Conservation (phyloP, 371 early-diverging fungal genomes). For the Chytridium lagenaria region DNA sequence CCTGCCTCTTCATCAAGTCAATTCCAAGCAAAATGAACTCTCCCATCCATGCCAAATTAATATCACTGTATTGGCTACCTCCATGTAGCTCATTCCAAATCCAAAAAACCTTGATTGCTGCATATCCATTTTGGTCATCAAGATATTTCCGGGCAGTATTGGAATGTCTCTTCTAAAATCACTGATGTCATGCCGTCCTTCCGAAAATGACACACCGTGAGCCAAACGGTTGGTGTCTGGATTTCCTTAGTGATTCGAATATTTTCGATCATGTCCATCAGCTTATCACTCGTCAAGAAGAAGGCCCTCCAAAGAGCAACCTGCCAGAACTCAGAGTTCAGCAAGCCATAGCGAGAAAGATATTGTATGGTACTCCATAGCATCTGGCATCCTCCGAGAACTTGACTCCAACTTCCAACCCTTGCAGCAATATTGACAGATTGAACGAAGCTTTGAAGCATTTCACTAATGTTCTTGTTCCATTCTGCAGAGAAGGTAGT, state of each 20-base stretch:
- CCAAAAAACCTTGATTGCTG: conserved; percentile 10
- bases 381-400: conserved; percentile 23
- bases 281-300: conserved; percentile 33
- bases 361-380: conserved; percentile 33
- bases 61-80: not conserved
- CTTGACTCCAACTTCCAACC: conserved; percentile 37
- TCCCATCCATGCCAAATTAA: conserved; percentile 15
- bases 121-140: not conserved
- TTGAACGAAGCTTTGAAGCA: conserved; percentile 47
- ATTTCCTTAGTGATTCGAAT: conserved; percentile 27
- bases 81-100: conserved; percentile 11
- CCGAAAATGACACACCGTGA: conserved; percentile 16
- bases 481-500: conserved; percentile 6
- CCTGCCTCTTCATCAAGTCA: not conserved
- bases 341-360: conserved; percentile 20
- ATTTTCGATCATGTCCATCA: conserved; percentile 41
- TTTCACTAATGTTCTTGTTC: conserved; percentile 30
- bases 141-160: not conserved
- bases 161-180: not conserved
- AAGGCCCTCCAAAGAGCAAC: conserved; percentile 42
- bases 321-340: conserved; percentile 33
- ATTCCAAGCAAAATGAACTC: not conserved
- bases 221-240: not conserved
- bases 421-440: conserved; percentile 42
- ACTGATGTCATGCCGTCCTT: conserved; percentile 8